phyloP scores from a whole-genome alignment of 176 grass and related monocot genomes.

The Areca catechu region DNA sequence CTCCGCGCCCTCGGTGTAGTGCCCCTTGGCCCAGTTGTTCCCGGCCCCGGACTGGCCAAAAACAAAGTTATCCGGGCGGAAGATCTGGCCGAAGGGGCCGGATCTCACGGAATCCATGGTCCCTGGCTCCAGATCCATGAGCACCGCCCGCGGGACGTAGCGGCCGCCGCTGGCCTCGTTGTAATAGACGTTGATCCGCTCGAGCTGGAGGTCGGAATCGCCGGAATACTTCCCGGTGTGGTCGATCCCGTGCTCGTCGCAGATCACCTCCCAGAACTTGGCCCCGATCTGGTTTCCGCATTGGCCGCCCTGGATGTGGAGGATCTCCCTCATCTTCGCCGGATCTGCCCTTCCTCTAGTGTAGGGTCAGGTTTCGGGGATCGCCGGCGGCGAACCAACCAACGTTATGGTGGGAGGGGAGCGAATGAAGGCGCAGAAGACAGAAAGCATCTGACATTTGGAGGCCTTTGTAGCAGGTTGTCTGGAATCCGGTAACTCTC shows the following conservation, averaged over 20 bases:
- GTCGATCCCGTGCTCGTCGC: constrained; percentile 18
- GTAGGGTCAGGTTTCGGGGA: too few relatives aligned
- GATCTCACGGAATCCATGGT: constrained; percentile 19
- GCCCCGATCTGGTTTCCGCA: constrained; percentile 23
- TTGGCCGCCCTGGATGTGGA: constrained; percentile 16
- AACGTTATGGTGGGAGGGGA: too few relatives aligned
- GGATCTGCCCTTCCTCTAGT: too few relatives aligned
- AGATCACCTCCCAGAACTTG: constrained; percentile 26
- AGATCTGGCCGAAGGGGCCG: constrained; percentile 11
- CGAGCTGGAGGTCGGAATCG: constrained; percentile 8
- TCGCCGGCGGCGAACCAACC: too few relatives aligned
- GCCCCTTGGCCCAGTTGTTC: constrained; percentile 17
- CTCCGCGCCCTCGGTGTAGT: constrained; percentile 17
- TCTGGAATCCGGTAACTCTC: too few relatives aligned
- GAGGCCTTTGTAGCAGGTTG: too few relatives aligned
- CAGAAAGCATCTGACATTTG: too few relatives aligned
- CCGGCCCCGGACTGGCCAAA: constrained; percentile 17
- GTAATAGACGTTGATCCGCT: constrained; percentile 16
- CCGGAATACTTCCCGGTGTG: constrained; percentile 12
- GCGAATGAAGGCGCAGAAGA: too few relatives aligned
- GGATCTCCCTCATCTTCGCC: constrained; percentile 16
- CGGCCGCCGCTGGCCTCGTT: constrained; percentile 15
- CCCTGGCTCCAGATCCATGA: constrained; percentile 17
- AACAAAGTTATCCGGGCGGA: constrained; percentile 15
- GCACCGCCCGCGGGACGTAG: constrained; percentile 13